Base-by-base conservation (phyloP, 495 filamentous ascomycete species). In the Penicillium riverlandense region DNA sequence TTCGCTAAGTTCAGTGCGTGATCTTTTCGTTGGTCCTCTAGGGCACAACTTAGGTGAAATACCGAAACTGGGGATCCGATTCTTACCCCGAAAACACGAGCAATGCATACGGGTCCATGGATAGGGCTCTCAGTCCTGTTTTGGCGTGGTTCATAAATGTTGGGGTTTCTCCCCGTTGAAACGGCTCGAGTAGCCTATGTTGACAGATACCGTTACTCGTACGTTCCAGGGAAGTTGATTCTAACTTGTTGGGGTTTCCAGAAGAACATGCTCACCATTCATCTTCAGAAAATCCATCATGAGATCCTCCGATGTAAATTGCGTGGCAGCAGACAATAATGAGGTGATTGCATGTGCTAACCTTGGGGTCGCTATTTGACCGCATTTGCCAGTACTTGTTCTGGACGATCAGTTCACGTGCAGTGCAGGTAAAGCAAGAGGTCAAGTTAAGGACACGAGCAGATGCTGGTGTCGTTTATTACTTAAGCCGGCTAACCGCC, bases 241-340 rank as follows among this genome's bases (percentile, higher is more conserved):
- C 22, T 22, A 4, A 0, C 22, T 22, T 22, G 13, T 4, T 14
- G 11, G 8, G 13, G 22, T 42, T 34, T 12, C 14, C 22, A 22
- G 22, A 22, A 22, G 35, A 12, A 29, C 27, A 9, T 6, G 47
- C 59, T 40, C 74, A 80, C 86, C 86, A 90, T 61, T 90, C 84
- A 11, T 62, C 45, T 52, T 86, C 84, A 36, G 74, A 65, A 13
- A 55, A 43, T 9, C 83, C 85, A 6, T 71, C 63, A 2, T 63
- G 64, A n/a, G 72, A 67, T 0, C 84, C 85, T 35, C 82, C 80
- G 12, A 74, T 60, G 71, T 85, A 92, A 29, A 92, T 87, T 0
- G 79, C 85, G 58, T 94, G 88, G 51, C 88, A 87, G 62, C 86
- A 89, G 38, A 91, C 83, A 36, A 91, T 62, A 4, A 92, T 77